phyloP scores from a whole-genome alignment of 176 grass and related monocot species.

The Rhynchospora pubera region DNA sequence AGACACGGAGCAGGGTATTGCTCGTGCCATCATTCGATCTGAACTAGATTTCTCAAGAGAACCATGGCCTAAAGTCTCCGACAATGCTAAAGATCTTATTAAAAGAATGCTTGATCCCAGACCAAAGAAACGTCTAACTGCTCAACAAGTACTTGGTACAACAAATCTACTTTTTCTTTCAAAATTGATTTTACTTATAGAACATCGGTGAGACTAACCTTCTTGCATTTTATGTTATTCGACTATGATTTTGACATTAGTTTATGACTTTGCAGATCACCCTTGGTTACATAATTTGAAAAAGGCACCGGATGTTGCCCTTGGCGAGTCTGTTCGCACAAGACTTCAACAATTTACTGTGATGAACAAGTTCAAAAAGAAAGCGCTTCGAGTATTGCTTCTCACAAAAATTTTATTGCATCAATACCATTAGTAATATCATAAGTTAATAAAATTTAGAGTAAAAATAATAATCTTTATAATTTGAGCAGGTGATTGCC shows the following conservation, averaged over 20 bases:
- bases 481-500: constrained; percentile 48
- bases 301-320: constrained; percentile 58
- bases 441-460: too few species aligned
- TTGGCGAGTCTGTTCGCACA: constrained; percentile 66
- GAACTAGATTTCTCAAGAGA: constrained; percentile 79
- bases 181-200: neutral
- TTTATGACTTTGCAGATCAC: constrained; percentile 41
- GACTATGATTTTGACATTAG: neutral
- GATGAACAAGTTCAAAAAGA: constrained; percentile 99
- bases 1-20: constrained; percentile 92
- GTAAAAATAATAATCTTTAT: neutral
- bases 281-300: constrained; percentile 76
- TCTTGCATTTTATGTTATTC: neutral
- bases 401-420: neutral
- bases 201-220: neutral
- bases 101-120: constrained; percentile 75
- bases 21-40: constrained; percentile 78
- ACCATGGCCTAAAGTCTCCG: constrained; percentile 91
- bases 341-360: constrained; percentile 83
- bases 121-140: constrained; percentile 58
- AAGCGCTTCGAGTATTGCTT: constrained; percentile 62
- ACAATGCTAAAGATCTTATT: constrained; percentile 88
- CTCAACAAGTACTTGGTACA: constrained; percentile 89
- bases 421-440: neutral
- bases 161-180: neutral